phyloP scores from a whole-genome alignment of 2,329 filamentous ascomycete species.

The Alternaria consortialis region DNA sequence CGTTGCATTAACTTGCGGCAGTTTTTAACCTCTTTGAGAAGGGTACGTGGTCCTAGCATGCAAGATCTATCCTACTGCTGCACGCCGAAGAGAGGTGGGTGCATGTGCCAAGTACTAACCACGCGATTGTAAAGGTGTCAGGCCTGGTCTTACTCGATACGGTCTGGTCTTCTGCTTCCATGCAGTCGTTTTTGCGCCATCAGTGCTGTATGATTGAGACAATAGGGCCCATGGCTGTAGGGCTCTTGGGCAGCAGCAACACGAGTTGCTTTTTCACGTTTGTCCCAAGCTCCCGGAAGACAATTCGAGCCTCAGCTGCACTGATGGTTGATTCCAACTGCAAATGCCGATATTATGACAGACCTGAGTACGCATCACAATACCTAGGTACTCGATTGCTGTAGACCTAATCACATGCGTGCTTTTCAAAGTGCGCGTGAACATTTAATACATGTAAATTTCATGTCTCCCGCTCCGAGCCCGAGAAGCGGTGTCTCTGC shows the following conservation, averaged over 20 bases:
- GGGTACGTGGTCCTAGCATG: constrained; percentile 10
- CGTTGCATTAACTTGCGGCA: constrained; percentile 17
- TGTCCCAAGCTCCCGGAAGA: constrained; percentile 5
- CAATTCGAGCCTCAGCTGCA: background rate
- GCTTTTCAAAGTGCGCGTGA: background rate
- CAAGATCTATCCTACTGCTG: background rate
- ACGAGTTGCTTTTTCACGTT: constrained; percentile 7
- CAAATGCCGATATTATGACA: background rate
- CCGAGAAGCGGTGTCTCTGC: constrained; percentile 25
- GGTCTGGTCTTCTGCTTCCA: background rate
- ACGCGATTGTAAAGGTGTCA: background rate
- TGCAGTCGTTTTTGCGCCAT: constrained; percentile 7
- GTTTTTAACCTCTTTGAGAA: constrained; percentile 7
- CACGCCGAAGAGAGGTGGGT: background rate
- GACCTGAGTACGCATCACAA: background rate
- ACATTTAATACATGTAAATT: constrained; percentile 2
- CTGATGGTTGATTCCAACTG: background rate
- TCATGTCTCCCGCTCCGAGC: background rate
- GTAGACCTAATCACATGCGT: background rate
- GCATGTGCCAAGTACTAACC: background rate
- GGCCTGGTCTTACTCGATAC: background rate
- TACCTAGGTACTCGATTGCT: background rate
- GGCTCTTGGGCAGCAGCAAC: background rate
- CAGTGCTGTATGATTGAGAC: constrained; percentile 6
- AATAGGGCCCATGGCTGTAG: background rate